Conservation (phyloP, 129 eudicot genomes). For the Flaveria sonorensis region DNA sequence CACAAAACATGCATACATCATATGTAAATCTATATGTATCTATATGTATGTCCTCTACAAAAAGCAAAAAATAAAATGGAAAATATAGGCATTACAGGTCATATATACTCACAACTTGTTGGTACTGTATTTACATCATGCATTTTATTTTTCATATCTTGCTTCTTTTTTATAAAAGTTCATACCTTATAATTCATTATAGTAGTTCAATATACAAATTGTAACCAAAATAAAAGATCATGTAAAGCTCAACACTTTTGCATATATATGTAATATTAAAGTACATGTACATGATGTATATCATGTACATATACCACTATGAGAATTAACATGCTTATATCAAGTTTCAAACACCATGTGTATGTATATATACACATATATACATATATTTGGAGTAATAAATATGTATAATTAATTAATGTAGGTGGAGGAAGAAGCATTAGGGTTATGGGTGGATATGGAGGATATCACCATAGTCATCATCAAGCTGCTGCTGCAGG, state of each 20-base stretch:
- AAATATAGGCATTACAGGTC: conserved; percentile 59
- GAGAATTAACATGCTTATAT: background rate
- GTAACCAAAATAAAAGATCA: background rate
- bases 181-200: background rate
- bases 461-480: conserved; percentile 49
- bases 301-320: no score
- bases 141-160: background rate
- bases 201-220: background rate
- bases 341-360: background rate
- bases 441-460: conserved; percentile 58
- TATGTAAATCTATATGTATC: conserved; percentile 8
- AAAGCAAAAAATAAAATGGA: conserved; percentile 12
- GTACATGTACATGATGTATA: background rate
- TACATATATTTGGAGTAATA: background rate
- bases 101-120: conserved; percentile 39
- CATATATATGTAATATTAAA: background rate
- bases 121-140: conserved; percentile 31
- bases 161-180: background rate
- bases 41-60: conserved; percentile 8
- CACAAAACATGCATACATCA: conserved; percentile 28
- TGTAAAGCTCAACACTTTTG: background rate
- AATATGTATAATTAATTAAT: background rate
- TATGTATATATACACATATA: background rate
- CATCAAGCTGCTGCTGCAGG: conserved; percentile 41
- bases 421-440: conserved; percentile 66